These are phyloP conservation scores for Aspergillus puulaauensis DNA, from an alignment of 2,329 filamentous ascomycete genomes.

Conservation along the genomic window DNA sequence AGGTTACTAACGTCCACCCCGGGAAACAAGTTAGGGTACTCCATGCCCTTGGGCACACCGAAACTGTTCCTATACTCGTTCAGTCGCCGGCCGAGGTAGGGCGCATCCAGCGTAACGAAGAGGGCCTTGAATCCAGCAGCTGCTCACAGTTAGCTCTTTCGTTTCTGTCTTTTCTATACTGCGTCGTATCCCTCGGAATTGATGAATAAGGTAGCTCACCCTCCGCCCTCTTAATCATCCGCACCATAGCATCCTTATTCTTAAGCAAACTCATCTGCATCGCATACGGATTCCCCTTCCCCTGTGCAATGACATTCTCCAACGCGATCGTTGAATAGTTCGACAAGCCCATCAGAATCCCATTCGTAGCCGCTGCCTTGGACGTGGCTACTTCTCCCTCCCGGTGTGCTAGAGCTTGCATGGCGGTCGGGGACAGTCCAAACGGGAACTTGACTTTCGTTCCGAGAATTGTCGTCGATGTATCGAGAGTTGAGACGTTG, in stretches of 20 bases:
- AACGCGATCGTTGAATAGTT: not conserved
- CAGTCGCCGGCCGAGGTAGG: constrained; percentile 5
- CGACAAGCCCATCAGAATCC: not conserved
- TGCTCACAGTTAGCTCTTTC: not conserved
- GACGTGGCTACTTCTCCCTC: not conserved
- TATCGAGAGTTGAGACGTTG: constrained; percentile 42
- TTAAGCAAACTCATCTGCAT: constrained; percentile 5
- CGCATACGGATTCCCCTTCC: not conserved
- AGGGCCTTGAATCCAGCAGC: constrained; percentile 14
- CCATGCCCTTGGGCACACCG: constrained; percentile 15
- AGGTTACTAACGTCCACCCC: constrained; percentile 13
- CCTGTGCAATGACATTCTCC: not conserved
- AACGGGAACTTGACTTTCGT: constrained; percentile 47
- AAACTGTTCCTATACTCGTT: constrained; percentile 13
- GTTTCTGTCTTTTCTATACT: too few species aligned
- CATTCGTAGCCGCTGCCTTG: not conserved
- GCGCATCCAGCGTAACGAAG: constrained; percentile 8
- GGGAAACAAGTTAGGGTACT: constrained; percentile 20
- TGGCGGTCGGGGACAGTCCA: constrained; percentile 51
- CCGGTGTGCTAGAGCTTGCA: not conserved
- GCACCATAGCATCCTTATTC: not conserved
- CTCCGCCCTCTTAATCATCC: constrained; percentile 1
- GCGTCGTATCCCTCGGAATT: too few species aligned
- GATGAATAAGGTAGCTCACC: not conserved
- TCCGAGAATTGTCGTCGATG: constrained; percentile 43